Percentiles rank a stretch among this genome's conserved stretches.
phyloP scores from a whole-genome alignment of 78 protist species.

The Speleostelium caveatum region DNA sequence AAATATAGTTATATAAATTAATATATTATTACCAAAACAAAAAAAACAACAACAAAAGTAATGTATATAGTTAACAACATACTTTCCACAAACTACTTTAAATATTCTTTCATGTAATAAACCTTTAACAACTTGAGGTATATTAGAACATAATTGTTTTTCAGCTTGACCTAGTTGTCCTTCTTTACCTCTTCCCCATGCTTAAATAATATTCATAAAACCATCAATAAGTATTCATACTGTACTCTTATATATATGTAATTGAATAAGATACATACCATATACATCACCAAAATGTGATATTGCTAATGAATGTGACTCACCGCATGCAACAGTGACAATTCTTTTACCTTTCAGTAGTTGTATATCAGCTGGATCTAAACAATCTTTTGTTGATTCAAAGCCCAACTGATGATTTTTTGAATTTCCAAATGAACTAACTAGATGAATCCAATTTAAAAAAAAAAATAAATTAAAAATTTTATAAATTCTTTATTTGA shows the following conservation, averaged over 20 bases:
- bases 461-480: neutral
- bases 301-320: slow-evolving; percentile 48
- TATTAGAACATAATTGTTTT: neutral
- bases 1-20: too few relatives aligned
- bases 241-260: too few relatives aligned
- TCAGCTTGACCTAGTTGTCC: slow-evolving; percentile 70
- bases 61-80: neutral
- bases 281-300: slow-evolving; percentile 80
- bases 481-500: neutral
- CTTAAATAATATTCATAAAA: too few relatives aligned
- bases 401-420: slow-evolving; percentile 65
- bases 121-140: slow-evolving; percentile 8
- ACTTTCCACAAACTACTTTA: slow-evolving; percentile 31
- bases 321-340: slow-evolving; percentile 46
- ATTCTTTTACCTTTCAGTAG: slow-evolving; percentile 67
- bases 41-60: too few relatives aligned
- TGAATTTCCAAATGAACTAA: slow-evolving; percentile 40
- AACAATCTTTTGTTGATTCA: slow-evolving; percentile 43
- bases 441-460: neutral
- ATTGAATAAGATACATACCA: too few relatives aligned
- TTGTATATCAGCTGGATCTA: slow-evolving; percentile 72
- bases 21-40: too few relatives aligned
- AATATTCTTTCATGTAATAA: slow-evolving; percentile 37
- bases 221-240: too few relatives aligned
- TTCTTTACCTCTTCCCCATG: slow-evolving; percentile 78